phyloP scores from a whole-genome alignment of 345 rosid genomes.

The rapeseed (Brassica napus) region DNA sequence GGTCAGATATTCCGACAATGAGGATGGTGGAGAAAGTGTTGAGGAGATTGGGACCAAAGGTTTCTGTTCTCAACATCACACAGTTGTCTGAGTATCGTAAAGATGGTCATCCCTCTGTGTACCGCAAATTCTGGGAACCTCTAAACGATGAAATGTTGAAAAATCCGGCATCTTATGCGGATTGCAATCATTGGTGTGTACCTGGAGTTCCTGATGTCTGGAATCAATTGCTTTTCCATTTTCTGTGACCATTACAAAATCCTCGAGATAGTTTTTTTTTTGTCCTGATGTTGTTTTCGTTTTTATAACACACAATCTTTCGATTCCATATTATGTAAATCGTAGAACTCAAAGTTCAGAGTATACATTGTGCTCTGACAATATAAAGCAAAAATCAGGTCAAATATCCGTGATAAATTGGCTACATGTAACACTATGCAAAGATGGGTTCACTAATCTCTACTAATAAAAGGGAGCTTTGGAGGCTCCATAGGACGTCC shows the following conservation, averaged over 20 bases:
- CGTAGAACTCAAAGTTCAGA: neutral
- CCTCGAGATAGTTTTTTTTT: neutral
- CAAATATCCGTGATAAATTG: neutral
- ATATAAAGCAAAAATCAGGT: neutral
- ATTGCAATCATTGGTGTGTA: constrained; percentile 94
- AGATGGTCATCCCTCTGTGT: constrained; percentile 92
- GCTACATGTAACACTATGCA: neutral
- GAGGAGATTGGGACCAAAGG: constrained; percentile 61
- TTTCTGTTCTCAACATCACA: constrained; percentile 72
- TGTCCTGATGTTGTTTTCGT: neutral
- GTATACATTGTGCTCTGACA: neutral
- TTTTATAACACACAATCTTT: neutral
- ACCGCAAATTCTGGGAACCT: constrained; percentile 94
- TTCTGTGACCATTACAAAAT: constrained; percentile 41
- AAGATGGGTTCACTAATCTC: neutral
- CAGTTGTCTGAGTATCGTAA: constrained; percentile 94
- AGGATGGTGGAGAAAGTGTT: constrained; percentile 69
- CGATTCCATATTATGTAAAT: neutral
- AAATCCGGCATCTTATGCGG: constrained; percentile 73
- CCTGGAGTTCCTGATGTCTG: constrained; percentile 97
- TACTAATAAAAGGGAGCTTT: no score
- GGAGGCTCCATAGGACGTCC: no score
- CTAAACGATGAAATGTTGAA: constrained; percentile 55
- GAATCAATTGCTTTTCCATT: constrained; percentile 84
- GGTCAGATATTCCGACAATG: constrained; percentile 81